Evolutionary conservation across 2,329 filamentous ascomycete genomes (phyloP).

Genomic region (Trichophyton benhamiae): DNA sequence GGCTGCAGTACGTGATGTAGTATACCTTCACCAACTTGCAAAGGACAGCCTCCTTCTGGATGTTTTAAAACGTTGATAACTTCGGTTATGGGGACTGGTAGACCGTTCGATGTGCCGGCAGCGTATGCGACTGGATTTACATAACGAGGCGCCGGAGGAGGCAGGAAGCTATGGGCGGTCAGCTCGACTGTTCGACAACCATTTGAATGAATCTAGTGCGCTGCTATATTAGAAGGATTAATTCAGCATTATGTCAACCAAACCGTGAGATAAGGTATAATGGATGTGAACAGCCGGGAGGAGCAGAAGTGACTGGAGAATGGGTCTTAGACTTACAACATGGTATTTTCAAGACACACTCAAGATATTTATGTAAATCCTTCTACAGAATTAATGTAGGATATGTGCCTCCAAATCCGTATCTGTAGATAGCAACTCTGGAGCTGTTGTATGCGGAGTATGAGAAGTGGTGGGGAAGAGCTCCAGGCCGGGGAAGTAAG

Average conservation of each 20-base stretch:
- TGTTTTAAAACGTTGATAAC: constrained; percentile 81
- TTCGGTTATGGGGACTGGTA: constrained; percentile 67
- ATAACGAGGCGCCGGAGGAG: constrained; percentile 75
- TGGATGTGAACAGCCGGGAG: background rate
- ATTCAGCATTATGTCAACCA: background rate
- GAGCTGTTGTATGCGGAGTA: background rate
- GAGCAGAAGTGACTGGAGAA: background rate
- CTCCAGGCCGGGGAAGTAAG: background rate
- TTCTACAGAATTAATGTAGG: background rate
- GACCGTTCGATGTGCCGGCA: constrained; percentile 55
- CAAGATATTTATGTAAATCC: background rate
- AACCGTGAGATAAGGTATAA: background rate
- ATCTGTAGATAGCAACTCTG: background rate
- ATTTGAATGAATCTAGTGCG: background rate
- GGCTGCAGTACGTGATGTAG: background rate
- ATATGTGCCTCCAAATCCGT: too few relatives aligned
- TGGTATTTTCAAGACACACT: background rate
- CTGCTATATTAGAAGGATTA: background rate
- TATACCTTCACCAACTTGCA: constrained; percentile 84
- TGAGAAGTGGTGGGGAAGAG: background rate
- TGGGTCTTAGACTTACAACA: background rate
- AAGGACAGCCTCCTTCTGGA: constrained; percentile 73
- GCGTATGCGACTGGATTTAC: constrained; percentile 61
- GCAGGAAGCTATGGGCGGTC: constrained; percentile 55
- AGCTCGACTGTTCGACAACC: background rate